These are phyloP conservation scores for Globisporangium carolinianum DNA, from an alignment of 352 stramenopile genomes.

Conservation along the genomic window DNA sequence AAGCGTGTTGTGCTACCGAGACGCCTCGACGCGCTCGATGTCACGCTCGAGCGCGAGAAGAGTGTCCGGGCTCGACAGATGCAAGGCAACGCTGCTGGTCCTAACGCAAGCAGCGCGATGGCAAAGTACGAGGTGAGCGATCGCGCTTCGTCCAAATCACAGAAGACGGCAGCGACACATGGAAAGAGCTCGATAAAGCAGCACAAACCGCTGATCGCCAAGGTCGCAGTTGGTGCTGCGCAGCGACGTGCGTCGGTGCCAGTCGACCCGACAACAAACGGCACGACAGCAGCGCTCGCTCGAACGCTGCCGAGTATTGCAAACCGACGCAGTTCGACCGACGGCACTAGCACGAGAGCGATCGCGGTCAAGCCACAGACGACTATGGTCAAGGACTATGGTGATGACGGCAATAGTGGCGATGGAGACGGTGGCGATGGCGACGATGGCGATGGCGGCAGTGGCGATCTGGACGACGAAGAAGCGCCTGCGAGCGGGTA, in stretches of 20 bases:
- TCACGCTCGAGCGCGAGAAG: constrained; percentile 24
- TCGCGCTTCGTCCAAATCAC: not conserved
- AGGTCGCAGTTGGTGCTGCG: not conserved
- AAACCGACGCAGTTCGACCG: too few relatives aligned
- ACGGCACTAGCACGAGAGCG: not conserved
- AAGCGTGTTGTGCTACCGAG: constrained; percentile 13
- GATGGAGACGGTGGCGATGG: too few relatives aligned
- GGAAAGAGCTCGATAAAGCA: constrained; percentile 12
- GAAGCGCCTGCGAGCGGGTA: constrained; percentile 25
- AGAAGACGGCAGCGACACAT: not conserved
- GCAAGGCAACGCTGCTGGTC: constrained; percentile 2
- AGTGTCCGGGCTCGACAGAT: not conserved
- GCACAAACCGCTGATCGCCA: not conserved
- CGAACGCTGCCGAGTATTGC: too few relatives aligned
- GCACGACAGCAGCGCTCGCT: not conserved
- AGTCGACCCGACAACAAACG: constrained; percentile 1
- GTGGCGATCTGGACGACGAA: not conserved
- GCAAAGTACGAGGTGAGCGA: not conserved
- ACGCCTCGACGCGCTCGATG: constrained; percentile 17
- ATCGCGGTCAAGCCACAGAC: constrained; percentile 5
- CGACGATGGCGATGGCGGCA: not conserved
- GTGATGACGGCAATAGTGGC: too few relatives aligned
- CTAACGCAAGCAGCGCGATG: not conserved
- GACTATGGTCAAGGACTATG: not conserved
- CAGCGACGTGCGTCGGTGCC: constrained; percentile 1